Percentiles rank a stretch among this genome's conserved stretches.
These are phyloP conservation scores for Ceratobasidium sp. DNA, from an alignment of 1,284 basidiomycete genomes.

Conservation along the genomic window DNA sequence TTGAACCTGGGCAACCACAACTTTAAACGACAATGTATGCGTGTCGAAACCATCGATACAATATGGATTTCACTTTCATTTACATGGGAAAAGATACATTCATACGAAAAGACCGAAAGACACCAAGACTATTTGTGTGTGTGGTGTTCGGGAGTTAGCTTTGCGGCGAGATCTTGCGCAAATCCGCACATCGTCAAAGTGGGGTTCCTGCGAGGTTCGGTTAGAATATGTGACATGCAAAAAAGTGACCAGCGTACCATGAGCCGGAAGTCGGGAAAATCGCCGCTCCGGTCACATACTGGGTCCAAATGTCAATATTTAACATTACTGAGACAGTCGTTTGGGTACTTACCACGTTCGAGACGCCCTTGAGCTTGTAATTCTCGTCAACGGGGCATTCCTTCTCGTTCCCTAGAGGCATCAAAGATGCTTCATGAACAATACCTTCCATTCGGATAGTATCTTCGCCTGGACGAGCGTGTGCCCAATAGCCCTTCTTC, in stretches of 20 bases:
- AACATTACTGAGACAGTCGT: not conserved
- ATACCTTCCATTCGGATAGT: conserved; percentile 44
- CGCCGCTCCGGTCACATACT: conserved; percentile 46
- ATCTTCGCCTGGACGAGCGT: conserved; percentile 7
- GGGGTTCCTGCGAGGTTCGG: conserved; percentile 19
- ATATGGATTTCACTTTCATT: too few relatives aligned
- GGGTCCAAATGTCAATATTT: not conserved
- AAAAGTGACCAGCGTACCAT: conserved; percentile 8
- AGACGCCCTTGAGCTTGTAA: conserved; percentile 21
- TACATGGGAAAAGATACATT: too few relatives aligned
- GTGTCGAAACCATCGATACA: too few relatives aligned
- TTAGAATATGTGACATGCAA: not conserved
- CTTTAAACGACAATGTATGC: too few relatives aligned
- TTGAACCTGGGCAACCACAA: too few relatives aligned
- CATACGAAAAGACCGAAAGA: too few relatives aligned
- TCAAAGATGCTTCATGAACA: conserved; percentile 47
- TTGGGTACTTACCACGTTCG: conserved; percentile 23
- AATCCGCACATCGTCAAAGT: conserved; percentile 48
- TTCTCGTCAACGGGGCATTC: conserved; percentile 20
- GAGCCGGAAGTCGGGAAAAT: conserved; percentile 46
- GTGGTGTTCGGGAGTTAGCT: conserved; percentile 30
- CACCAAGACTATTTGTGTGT: too few relatives aligned
- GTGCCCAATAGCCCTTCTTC: not conserved
- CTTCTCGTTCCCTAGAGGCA: conserved; percentile 36
- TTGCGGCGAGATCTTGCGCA: conserved; percentile 48